Evolutionary conservation across 2,329 filamentous ascomycete genomes (phyloP).

Genomic region (Trichocomaceae sp.): DNA sequence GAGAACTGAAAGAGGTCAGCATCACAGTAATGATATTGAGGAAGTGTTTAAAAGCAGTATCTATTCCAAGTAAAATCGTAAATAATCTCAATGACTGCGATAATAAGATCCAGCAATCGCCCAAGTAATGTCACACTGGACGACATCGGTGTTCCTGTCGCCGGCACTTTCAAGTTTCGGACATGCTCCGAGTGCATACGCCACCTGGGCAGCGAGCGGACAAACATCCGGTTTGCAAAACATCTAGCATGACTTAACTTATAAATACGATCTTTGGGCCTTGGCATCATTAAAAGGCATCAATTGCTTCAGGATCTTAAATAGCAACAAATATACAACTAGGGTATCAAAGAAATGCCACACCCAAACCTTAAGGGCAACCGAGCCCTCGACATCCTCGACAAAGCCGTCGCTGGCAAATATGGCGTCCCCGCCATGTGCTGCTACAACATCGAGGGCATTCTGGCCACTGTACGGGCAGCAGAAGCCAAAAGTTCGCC

Average conservation of each 20-base stretch:
- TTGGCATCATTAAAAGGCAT: background rate
- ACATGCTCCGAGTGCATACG: conserved; percentile 5
- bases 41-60: background rate
- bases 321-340: background rate
- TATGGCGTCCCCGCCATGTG: conserved; percentile 58
- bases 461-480: conserved; percentile 61
- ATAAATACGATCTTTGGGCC: no score
- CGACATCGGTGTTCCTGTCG: background rate
- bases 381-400: conserved; percentile 51
- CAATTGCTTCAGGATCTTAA: background rate
- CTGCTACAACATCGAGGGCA: conserved; percentile 64
- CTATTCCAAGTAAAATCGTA: background rate
- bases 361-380: conserved; percentile 41
- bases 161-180: conserved; percentile 3
- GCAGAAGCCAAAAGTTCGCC: conserved; percentile 62
- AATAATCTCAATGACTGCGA: no score
- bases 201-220: background rate
- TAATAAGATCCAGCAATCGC: background rate
- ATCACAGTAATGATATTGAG: background rate
- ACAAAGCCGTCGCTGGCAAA: conserved; percentile 48
- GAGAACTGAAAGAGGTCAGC: conserved; percentile 14
- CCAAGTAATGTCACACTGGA: background rate
- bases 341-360: conserved; percentile 19
- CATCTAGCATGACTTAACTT: background rate
- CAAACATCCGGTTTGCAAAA: background rate